Conservation (phyloP, 2,329 filamentous ascomycete species). For the Mycosphaerella sp. region DNA sequence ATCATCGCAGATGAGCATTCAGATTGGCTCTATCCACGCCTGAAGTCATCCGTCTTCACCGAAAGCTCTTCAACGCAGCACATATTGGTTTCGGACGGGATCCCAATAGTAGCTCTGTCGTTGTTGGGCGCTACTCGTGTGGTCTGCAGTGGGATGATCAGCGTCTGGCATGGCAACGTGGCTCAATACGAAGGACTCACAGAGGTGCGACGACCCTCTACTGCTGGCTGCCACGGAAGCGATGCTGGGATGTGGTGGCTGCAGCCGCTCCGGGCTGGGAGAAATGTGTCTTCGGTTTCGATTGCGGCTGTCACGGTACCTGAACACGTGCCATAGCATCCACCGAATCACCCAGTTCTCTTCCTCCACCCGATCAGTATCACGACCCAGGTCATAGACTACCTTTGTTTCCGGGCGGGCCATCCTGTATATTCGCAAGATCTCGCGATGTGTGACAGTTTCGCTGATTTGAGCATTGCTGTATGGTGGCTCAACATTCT, state of each 20-base stretch:
- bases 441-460: conserved; percentile 43
- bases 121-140: conserved; percentile 11
- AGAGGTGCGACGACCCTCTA: conserved; percentile 7
- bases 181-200: conserved; percentile 3
- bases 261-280: conserved; percentile 19
- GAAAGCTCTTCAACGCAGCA: conserved; percentile 12
- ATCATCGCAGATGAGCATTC: background rate
- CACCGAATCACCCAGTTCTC: conserved; percentile 49
- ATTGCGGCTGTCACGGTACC: conserved; percentile 43
- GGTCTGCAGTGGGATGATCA: background rate
- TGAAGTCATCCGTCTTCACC: background rate
- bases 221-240: conserved; percentile 6
- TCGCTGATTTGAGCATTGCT: conserved; percentile 45
- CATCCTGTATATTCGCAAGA: conserved; percentile 38
- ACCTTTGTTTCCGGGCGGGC: conserved; percentile 37
- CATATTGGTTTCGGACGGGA: conserved; percentile 28
- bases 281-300: conserved; percentile 25
- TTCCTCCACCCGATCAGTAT: conserved; percentile 38
- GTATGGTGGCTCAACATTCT: conserved; percentile 37
- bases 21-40: background rate
- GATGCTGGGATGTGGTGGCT: conserved; percentile 14
- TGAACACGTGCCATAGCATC: conserved; percentile 49
- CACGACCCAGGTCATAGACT: conserved; percentile 41
- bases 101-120: conserved; percentile 31
- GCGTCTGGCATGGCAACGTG: conserved; percentile 2